Evolutionary conservation across 306 rosid genomes (phyloP).

Genomic region (Pterocarpus santalinus): DNA sequence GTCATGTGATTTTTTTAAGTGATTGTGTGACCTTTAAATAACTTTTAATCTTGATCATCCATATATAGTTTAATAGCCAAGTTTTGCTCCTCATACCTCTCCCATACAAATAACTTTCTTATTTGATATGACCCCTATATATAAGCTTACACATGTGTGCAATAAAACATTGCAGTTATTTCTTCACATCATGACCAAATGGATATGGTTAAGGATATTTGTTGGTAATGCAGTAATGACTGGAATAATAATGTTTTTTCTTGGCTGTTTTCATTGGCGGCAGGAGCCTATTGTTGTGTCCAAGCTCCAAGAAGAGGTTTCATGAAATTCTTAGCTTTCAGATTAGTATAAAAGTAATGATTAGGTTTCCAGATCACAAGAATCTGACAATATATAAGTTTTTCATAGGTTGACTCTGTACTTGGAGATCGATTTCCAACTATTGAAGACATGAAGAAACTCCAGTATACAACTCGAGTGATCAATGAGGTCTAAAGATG

Average conservation of each 20-base stretch:
- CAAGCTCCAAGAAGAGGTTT: slow-evolving; percentile 97
- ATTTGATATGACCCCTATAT: too few relatives aligned
- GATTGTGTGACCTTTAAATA: too few relatives aligned
- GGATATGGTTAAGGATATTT: slow-evolving; percentile 1
- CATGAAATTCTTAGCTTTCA: slow-evolving; percentile 39
- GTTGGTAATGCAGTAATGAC: slow-evolving; percentile 35
- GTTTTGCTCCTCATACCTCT: too few relatives aligned
- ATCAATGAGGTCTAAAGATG: slow-evolving; percentile 86
- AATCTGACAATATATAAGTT: slow-evolving; percentile 33
- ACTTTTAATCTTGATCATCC: too few relatives aligned
- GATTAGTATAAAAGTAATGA: slow-evolving; percentile 26
- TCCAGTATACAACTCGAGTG: slow-evolving; percentile 92
- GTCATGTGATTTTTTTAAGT: too few relatives aligned
- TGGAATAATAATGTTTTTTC: slow-evolving; percentile 39
- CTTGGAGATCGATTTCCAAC: slow-evolving; percentile 90
- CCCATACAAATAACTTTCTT: too few relatives aligned
- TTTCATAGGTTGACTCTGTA: slow-evolving; percentile 76
- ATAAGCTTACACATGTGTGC: not conserved
- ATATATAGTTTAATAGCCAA: too few relatives aligned
- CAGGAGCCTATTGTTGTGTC: slow-evolving; percentile 89
- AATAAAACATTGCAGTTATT: not conserved
- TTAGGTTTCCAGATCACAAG: slow-evolving; percentile 12
- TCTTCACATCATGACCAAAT: slow-evolving; percentile 17
- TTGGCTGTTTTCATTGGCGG: slow-evolving; percentile 47
- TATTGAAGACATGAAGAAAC: slow-evolving; percentile 93